Base-by-base conservation (phyloP, 2,329 filamentous ascomycete species). In the Aspergillus jensenii region DNA sequence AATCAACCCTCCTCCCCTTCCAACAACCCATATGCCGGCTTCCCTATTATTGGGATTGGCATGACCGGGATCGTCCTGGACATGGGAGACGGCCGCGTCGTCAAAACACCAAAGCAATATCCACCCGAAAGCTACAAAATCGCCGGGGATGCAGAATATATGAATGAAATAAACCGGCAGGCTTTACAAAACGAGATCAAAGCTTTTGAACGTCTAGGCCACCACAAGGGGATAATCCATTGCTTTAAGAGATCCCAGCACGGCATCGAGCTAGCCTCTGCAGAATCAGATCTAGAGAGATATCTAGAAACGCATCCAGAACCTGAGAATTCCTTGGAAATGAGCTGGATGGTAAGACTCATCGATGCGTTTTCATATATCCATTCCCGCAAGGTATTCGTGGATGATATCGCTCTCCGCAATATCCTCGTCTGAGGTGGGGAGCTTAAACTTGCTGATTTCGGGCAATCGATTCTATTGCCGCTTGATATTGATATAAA, bases 101-200 rank as follows among this genome's bases (percentile, higher is more conserved):
- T 59, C 15, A 60, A 58, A 39, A 58, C 56, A 50, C 48, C 58
- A 0, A 60, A 60, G 41, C 45, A 52, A 44, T 54, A 43, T 41
- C 45, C 27, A 15, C 43, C 12, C 21, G 39, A 8, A 12, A 1
- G 7, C 3, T 43, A 54, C 27, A 9, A 15, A 21, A 27, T 56
- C 25, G 27, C 77, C 31, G 44, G 48, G 6, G 43, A 61, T 50
- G n/a, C 47, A 17, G 56, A 63, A 17, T 72, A 65, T 23, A 56
- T 65, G 41, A 64, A 65, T 41, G 46, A 65, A 23, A 59, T 62
- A 4, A 67, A 66, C 11, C 52, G 43, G 45, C 19, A 62, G 52
- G 59, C 43, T 25, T 51, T 65, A 33, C 49, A 62, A 19, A 62
- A 62, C 43, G 62, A 66, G 53, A 60, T 61, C 12, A 14, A 60